Evolutionary conservation across 2,329 filamentous ascomycete species (phyloP).

Genomic region (Chrysosphaeria jannelii): DNA sequence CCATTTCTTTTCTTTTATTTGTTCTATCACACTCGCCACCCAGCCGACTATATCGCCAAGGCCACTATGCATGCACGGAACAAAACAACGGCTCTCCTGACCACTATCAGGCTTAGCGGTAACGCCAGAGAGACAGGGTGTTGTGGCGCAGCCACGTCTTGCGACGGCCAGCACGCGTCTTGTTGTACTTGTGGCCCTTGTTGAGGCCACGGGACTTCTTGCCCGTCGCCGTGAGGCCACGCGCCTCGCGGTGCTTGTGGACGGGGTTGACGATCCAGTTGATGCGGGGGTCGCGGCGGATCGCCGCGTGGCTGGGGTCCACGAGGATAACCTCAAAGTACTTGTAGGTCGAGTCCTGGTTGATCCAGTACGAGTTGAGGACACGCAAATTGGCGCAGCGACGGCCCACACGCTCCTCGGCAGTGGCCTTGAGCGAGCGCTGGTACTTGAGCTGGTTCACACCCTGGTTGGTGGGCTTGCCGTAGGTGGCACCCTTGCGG

Average conservation of each 20-base stretch:
- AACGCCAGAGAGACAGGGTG: conserved; percentile 95
- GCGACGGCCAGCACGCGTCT: conserved; percentile 85
- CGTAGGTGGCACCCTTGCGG: conserved; percentile 95
- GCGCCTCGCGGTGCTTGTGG: conserved; percentile 98
- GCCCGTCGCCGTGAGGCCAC: conserved; percentile 91
- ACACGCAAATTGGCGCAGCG: conserved; percentile 97
- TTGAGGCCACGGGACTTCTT: conserved; percentile 99
- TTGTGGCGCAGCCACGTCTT: conserved; percentile 99
- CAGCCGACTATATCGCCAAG: too few relatives aligned
- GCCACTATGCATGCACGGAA: too few relatives aligned
- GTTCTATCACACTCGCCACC: too few relatives aligned
- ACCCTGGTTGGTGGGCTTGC: conserved; percentile 99
- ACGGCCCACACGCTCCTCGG: conserved; percentile 98
- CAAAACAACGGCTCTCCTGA: too few relatives aligned
- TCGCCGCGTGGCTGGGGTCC: conserved; percentile 99
- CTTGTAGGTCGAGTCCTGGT: conserved; percentile 99
- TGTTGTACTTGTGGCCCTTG: conserved; percentile 98
- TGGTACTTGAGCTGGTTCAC: conserved; percentile 99
- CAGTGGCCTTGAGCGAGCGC: conserved; percentile 88
- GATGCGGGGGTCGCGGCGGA: conserved; percentile 95
- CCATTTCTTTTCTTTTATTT: too few relatives aligned
- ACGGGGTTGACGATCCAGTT: conserved; percentile 99
- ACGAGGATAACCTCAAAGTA: conserved; percentile 99
- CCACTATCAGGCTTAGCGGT: conserved; percentile 51
- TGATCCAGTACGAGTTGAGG: conserved; percentile 99